Conservation (phyloP, 192 early-diverging fungal species). For the Backusella tarrabulga region DNA sequence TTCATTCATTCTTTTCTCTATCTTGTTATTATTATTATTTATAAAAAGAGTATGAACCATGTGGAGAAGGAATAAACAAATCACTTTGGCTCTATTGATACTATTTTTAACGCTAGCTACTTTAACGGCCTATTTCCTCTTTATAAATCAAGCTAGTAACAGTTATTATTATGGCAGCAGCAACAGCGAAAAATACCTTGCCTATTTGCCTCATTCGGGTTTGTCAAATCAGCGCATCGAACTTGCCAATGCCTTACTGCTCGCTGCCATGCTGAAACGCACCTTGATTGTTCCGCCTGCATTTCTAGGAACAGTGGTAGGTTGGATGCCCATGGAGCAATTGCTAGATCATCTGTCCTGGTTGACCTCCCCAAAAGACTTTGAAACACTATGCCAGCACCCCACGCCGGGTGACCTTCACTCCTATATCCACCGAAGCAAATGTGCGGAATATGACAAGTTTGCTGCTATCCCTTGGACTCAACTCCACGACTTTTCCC, state of each 20-base stretch:
- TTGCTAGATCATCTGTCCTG: slow-evolving; percentile 36
- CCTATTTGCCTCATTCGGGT: slow-evolving; percentile 55
- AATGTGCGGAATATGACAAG: slow-evolving; percentile 21
- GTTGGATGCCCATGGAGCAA: slow-evolving; percentile 41
- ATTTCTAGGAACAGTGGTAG: slow-evolving; percentile 45
- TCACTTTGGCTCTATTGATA: not conserved
- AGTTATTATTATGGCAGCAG: not conserved
- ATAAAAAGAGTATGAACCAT: not conserved
- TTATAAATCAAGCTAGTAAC: not conserved
- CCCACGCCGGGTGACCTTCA: not conserved
- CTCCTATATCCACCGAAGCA: slow-evolving; percentile 33
- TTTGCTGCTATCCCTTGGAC: slow-evolving; percentile 30
- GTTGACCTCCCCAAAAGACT: slow-evolving; percentile 39
- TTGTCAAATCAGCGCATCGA: slow-evolving; percentile 57
- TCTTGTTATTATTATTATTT: not conserved
- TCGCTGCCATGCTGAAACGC: slow-evolving; percentile 53
- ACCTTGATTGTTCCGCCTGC: slow-evolving; percentile 53
- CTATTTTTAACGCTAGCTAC: not conserved
- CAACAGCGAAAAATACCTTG: slow-evolving; percentile 44
- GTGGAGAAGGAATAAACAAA: slow-evolving; percentile 13
- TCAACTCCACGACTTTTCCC: slow-evolving; percentile 20
- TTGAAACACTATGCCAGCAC: slow-evolving; percentile 4
- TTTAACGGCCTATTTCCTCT: not conserved
- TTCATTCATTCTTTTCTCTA: not conserved
- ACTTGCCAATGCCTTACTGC: slow-evolving; percentile 52